phyloP scores from a whole-genome alignment of 768 basidiomycete species.

The Symmetrospora coprosmae region DNA sequence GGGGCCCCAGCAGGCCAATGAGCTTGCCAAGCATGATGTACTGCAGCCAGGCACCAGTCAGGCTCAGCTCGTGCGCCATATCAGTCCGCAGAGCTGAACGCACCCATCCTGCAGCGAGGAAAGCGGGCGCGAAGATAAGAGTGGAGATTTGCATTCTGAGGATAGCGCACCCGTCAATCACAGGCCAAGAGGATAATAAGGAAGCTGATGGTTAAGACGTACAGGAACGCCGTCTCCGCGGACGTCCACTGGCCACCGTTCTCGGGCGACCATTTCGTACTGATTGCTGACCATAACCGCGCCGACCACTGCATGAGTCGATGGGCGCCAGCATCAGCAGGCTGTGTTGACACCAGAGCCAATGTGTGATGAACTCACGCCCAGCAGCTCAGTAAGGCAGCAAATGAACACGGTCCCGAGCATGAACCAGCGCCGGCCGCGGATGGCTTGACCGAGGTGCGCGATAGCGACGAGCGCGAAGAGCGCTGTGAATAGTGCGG shows the following conservation, averaged over 20 bases:
- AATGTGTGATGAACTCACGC: neutral
- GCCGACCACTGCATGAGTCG: neutral
- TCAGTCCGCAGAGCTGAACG: too few species aligned
- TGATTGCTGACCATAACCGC: neutral
- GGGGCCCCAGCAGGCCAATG: conserved; percentile 4
- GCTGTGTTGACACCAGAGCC: neutral
- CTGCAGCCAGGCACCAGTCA: too few species aligned
- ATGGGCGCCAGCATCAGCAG: neutral
- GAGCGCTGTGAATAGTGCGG: neutral
- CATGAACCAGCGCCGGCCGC: neutral
- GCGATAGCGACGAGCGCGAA: neutral
- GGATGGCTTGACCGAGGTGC: neutral
- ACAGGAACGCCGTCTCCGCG: neutral
- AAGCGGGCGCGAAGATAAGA: conserved; percentile 3
- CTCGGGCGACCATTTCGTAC: conserved; percentile 4
- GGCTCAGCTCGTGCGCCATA: too few species aligned
- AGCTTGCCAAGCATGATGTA: conserved; percentile 13
- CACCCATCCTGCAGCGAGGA: conserved; percentile 10
- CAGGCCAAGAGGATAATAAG: too few species aligned
- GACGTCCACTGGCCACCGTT: conserved; percentile 5
- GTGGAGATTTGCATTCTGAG: neutral
- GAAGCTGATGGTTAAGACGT: neutral
- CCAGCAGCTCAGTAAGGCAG: neutral
- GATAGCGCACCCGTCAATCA: too few species aligned
- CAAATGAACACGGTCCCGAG: conserved; percentile 3